Evolutionary conservation across 2,329 filamentous ascomycete species (phyloP).

Genomic region (Penicillium concentricum): DNA sequence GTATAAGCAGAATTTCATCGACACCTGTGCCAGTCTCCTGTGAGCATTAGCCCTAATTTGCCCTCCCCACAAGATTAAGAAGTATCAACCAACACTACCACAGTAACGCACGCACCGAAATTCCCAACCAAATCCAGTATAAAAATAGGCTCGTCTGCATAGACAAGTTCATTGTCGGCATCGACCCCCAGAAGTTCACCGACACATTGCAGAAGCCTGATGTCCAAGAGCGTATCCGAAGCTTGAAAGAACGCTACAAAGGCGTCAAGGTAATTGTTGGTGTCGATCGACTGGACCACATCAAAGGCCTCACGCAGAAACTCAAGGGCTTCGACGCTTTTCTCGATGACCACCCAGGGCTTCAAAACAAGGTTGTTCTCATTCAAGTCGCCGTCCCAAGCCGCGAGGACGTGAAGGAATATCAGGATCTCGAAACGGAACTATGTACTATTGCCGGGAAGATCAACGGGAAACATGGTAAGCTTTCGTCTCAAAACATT

Average conservation of each 20-base stretch:
- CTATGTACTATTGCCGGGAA: slow-evolving; percentile 90
- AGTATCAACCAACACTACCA: not conserved
- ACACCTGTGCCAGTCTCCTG: slow-evolving; percentile 82
- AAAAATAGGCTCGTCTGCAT: slow-evolving; percentile 78
- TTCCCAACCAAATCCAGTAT: slow-evolving; percentile 83
- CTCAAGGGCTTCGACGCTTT: slow-evolving; percentile 90
- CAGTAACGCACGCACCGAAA: slow-evolving; percentile 54
- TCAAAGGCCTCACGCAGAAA: slow-evolving; percentile 95
- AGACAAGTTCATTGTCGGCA: slow-evolving; percentile 90
- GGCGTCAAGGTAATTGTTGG: slow-evolving; percentile 90
- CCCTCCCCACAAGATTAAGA: not conserved
- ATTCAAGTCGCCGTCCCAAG: slow-evolving; percentile 93
- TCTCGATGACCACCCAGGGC: slow-evolving; percentile 86
- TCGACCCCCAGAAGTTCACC: slow-evolving; percentile 90
- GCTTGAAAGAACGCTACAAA: slow-evolving; percentile 78
- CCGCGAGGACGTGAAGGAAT: slow-evolving; percentile 82
- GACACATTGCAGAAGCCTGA: slow-evolving; percentile 74
- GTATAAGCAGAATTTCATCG: slow-evolving; percentile 87
- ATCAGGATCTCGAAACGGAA: slow-evolving; percentile 86
- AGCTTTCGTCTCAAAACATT: slow-evolving; percentile 5
- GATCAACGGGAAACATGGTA: slow-evolving; percentile 87
- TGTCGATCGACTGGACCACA: slow-evolving; percentile 91
- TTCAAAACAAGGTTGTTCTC: slow-evolving; percentile 88
- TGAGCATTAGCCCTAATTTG: slow-evolving; percentile 40
- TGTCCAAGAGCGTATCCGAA: slow-evolving; percentile 76